Evolutionary conservation across 2,329 filamentous ascomycete genomes (phyloP).

Genomic region (Dendryphion nanum): DNA sequence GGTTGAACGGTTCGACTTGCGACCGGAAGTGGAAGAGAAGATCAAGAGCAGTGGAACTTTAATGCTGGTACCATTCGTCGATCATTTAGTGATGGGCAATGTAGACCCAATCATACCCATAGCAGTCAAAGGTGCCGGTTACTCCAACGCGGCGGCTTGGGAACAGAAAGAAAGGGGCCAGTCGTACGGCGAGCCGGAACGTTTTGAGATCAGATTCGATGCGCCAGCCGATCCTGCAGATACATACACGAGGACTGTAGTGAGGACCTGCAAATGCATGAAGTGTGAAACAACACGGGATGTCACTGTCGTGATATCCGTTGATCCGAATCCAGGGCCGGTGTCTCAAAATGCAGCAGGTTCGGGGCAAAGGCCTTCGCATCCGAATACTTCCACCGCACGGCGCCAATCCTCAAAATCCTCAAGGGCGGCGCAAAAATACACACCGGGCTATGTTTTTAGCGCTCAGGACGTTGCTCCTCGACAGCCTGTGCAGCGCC

Average conservation of each 20-base stretch:
- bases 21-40: slow-evolving; percentile 29
- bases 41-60: slow-evolving; percentile 30
- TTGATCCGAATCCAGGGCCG: slow-evolving; percentile 29
- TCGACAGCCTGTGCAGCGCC: slow-evolving; percentile 11
- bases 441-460: slow-evolving; percentile 27
- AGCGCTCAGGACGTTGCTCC: slow-evolving; percentile 15
- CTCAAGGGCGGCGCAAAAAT: slow-evolving; percentile 22
- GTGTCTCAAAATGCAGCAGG: background rate
- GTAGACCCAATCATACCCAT: slow-evolving; percentile 37
- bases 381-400: slow-evolving; percentile 12
- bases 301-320: slow-evolving; percentile 31
- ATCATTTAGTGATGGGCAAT: slow-evolving; percentile 32
- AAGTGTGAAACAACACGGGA: slow-evolving; percentile 37
- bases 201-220: slow-evolving; percentile 36
- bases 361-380: slow-evolving; percentile 4
- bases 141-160: slow-evolving; percentile 20
- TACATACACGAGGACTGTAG: slow-evolving; percentile 31
- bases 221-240: slow-evolving; percentile 25
- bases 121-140: slow-evolving; percentile 29
- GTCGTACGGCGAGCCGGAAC: slow-evolving; percentile 26
- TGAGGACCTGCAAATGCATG: slow-evolving; percentile 33
- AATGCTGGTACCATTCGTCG: slow-evolving; percentile 35
- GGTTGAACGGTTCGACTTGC: slow-evolving; percentile 29
- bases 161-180: slow-evolving; percentile 14
- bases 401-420: slow-evolving; percentile 9